Conservation (phyloP, 768 basidiomycete genomes). For the Amanita phalloides region DNA sequence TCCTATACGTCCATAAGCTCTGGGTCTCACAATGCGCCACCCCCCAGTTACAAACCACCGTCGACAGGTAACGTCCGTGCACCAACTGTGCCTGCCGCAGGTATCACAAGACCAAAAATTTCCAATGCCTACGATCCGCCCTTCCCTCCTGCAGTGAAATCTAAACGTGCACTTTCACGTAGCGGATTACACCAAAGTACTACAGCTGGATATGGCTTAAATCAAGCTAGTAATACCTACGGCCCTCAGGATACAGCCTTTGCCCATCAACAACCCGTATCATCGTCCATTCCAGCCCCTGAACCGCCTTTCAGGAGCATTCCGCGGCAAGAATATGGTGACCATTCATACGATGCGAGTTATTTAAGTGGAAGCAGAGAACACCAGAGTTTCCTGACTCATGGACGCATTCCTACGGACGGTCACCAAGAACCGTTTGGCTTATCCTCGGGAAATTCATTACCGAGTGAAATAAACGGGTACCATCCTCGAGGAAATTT, state of each 20-base stretch:
- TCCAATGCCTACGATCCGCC: conserved; percentile 74
- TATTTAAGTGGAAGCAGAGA: background rate
- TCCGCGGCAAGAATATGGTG: background rate
- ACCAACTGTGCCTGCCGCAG: conserved; percentile 25
- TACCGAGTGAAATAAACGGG: background rate
- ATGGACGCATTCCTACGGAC: background rate
- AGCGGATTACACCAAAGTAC: background rate
- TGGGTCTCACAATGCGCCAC: background rate
- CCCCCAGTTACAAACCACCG: conserved; percentile 5
- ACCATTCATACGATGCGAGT: background rate
- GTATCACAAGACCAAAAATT: conserved; percentile 51
- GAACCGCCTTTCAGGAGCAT: background rate
- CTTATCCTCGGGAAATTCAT: background rate
- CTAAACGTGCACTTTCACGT: conserved; percentile 3
- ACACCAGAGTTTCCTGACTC: background rate
- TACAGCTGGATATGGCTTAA: background rate
- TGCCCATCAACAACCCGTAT: background rate
- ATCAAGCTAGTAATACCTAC: background rate
- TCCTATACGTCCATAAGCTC: background rate
- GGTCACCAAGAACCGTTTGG: background rate
- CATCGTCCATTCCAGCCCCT: background rate
- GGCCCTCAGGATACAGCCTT: background rate
- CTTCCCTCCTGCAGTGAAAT: conserved; percentile 38
- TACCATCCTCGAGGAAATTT: background rate
- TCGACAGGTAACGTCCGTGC: conserved; percentile 13